Conservation (phyloP, 1,284 basidiomycete species). For the Pascua guehoae region DNA sequence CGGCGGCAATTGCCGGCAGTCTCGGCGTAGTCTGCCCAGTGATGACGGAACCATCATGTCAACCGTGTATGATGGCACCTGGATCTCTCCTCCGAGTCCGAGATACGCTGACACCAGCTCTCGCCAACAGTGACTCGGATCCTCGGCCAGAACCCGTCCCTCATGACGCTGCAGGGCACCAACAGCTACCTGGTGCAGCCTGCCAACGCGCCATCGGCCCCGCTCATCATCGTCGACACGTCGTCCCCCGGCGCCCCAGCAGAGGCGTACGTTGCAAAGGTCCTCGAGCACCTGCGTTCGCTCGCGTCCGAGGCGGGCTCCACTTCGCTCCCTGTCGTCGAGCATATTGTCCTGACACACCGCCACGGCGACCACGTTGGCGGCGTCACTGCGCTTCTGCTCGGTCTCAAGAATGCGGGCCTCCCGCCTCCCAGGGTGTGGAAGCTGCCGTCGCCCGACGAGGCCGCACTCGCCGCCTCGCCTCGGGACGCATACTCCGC, state of each 20-base stretch:
- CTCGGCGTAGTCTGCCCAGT: too few species aligned
- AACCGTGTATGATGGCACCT: not conserved
- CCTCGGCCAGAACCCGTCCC: constrained; percentile 74
- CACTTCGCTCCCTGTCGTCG: constrained; percentile 47
- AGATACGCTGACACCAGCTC: constrained; percentile 27
- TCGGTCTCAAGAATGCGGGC: constrained; percentile 56
- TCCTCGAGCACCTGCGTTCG: constrained; percentile 29
- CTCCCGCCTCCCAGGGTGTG: constrained; percentile 48
- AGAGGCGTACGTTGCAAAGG: constrained; percentile 42
- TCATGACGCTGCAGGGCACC: constrained; percentile 90
- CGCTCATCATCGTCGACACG: constrained; percentile 81
- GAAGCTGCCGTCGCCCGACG: constrained; percentile 49
- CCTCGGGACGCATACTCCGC: not conserved
- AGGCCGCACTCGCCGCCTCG: constrained; percentile 21
- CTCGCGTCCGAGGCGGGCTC: not conserved
- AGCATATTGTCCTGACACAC: constrained; percentile 86
- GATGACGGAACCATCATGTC: not conserved
- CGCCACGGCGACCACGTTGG: constrained; percentile 83
- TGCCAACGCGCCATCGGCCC: constrained; percentile 56
- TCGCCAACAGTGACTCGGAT: constrained; percentile 50
- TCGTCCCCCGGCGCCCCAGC: constrained; percentile 64
- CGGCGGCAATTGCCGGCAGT: too few species aligned
- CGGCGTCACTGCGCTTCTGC: constrained; percentile 70
- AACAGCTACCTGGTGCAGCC: constrained; percentile 79
- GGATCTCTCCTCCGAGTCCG: not conserved